A percentile compares a stretch with the other conserved stretches of the same genome.
phyloP scores from a whole-genome alignment of 2,329 filamentous ascomycete species.

The Hypoxylon sp. region DNA sequence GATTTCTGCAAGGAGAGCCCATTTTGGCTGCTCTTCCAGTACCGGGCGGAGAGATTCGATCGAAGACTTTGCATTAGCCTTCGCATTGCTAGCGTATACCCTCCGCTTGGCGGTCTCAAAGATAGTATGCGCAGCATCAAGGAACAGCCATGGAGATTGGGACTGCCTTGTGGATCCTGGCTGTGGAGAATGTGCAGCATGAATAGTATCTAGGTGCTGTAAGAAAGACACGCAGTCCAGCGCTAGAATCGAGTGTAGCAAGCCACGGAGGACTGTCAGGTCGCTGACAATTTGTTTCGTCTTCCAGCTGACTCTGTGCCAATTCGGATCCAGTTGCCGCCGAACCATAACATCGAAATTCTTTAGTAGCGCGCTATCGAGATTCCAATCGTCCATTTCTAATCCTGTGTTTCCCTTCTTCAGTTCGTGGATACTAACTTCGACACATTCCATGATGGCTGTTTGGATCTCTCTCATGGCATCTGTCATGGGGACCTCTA shows the following conservation, averaged over 20 bases:
- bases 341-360: slow-evolving; percentile 93
- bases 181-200: slow-evolving; percentile 89
- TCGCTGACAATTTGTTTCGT: slow-evolving; percentile 96
- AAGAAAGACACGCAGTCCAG: slow-evolving; percentile 94
- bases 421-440: slow-evolving; percentile 92
- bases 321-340: slow-evolving; percentile 93
- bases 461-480: slow-evolving; percentile 94
- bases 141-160: slow-evolving; percentile 95
- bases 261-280: slow-evolving; percentile 83
- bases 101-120: slow-evolving; percentile 91
- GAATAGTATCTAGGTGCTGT: slow-evolving; percentile 93
- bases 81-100: slow-evolving; percentile 82
- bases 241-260: slow-evolving; percentile 85
- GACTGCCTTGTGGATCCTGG: slow-evolving; percentile 89
- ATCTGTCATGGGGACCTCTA: slow-evolving; percentile 96
- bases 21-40: slow-evolving; percentile 95
- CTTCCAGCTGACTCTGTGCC: slow-evolving; percentile 96
- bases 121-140: slow-evolving; percentile 94
- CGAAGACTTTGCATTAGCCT: slow-evolving; percentile 63
- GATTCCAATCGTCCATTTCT: slow-evolving; percentile 97
- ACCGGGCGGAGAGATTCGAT: slow-evolving; percentile 80
- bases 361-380: slow-evolving; percentile 91
- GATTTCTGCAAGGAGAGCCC: slow-evolving; percentile 89
- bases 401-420: slow-evolving; percentile 91
- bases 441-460: slow-evolving; percentile 95